Conservation (phyloP, 1,139 yeast species). For the Lodderomyces elongisporus region DNA sequence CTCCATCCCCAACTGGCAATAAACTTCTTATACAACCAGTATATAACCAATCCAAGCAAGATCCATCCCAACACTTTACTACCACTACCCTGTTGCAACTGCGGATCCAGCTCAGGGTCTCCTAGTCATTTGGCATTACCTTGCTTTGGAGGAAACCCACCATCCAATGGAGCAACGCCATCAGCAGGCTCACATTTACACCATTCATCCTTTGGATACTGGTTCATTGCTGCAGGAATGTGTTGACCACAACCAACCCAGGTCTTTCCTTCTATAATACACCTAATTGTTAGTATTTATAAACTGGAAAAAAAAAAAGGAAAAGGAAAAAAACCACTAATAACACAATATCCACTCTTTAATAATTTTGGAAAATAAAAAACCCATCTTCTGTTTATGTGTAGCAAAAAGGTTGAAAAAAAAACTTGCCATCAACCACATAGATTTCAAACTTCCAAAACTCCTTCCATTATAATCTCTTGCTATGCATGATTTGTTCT, state of each 20-base stretch:
- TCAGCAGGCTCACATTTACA: conserved; percentile 23
- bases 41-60: conserved; percentile 1
- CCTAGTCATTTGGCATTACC: conserved; percentile 13
- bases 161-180: conserved; percentile 13
- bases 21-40: conserved; percentile 2
- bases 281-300: neutral
- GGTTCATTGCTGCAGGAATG: conserved; percentile 35
- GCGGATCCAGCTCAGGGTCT: conserved; percentile 3
- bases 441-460: too few species aligned
- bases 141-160: conserved; percentile 16
- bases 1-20: too few species aligned
- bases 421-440: too few species aligned
- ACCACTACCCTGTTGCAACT: conserved; percentile 1
- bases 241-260: conserved; percentile 49
- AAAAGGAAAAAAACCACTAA: too few species aligned
- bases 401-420: too few species aligned
- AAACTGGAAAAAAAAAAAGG: neutral
- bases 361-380: too few species aligned
- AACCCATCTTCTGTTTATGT: too few species aligned
- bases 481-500: too few species aligned
- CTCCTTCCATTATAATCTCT: too few species aligned
- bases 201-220: conserved; percentile 32
- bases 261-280: conserved; percentile 21
- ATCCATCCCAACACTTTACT: conserved; percentile 1
- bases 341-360: too few species aligned